These are phyloP conservation scores for Kuraishia borneana DNA, from an alignment of 805 yeast species.

Conservation along the genomic window DNA sequence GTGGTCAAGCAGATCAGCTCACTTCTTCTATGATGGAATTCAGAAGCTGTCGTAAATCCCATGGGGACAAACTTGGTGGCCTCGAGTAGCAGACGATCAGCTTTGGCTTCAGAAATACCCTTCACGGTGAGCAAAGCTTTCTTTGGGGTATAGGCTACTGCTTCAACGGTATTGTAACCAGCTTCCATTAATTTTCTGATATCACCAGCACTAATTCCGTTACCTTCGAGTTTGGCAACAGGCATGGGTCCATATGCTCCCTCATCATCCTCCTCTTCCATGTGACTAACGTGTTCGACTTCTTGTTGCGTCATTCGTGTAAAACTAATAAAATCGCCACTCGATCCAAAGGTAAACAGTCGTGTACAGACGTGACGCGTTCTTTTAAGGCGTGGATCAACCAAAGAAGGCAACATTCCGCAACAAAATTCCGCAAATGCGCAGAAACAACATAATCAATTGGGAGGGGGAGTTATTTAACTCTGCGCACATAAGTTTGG, in stretches of 20 bases:
- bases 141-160: constrained; percentile 88
- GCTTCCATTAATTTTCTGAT: constrained; percentile 69
- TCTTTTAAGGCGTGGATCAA: too few species aligned
- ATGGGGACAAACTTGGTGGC: constrained; percentile 84
- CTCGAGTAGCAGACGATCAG: constrained; percentile 71
- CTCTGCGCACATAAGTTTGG: too few species aligned
- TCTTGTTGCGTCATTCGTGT: constrained; percentile 3
- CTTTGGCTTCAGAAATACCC: constrained; percentile 94
- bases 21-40: constrained; percentile 79
- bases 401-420: too few species aligned
- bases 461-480: too few species aligned
- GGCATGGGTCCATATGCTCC: constrained; percentile 47
- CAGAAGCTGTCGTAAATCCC: constrained; percentile 97
- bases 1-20: constrained; percentile 91
- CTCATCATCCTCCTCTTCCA: constrained; percentile 30
- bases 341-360: too few species aligned
- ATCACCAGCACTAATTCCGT: constrained; percentile 77
- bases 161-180: constrained; percentile 83
- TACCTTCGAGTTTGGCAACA: constrained; percentile 49
- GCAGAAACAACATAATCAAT: too few species aligned
- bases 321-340: too few species aligned
- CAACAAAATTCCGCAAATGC: too few species aligned
- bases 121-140: constrained; percentile 66
- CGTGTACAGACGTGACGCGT: too few species aligned
- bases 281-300: constrained; percentile 1